Conservation (phyloP, 2,329 filamentous ascomycete species). For the Chalara sp. region DNA sequence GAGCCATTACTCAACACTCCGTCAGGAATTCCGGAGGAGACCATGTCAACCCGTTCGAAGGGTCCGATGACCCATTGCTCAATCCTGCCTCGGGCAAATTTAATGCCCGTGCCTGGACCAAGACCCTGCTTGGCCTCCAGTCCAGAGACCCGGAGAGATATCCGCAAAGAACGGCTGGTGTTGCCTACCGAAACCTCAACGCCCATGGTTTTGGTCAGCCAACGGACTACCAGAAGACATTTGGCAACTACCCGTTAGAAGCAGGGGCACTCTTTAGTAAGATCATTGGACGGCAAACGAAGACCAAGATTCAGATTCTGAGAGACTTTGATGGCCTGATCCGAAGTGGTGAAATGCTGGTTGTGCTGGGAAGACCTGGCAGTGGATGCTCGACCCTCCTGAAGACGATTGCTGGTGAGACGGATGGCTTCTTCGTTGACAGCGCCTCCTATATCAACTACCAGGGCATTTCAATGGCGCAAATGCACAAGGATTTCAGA, state of each 20-base stretch:
- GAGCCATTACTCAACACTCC: constrained; percentile 19
- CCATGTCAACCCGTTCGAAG: constrained; percentile 43
- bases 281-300: constrained; percentile 43
- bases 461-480: constrained; percentile 42
- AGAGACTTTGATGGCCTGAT: constrained; percentile 58
- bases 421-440: constrained; percentile 49
- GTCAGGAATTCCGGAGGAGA: constrained; percentile 16
- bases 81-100: constrained; percentile 49
- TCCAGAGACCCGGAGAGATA: constrained; percentile 41
- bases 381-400: constrained; percentile 59
- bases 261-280: constrained; percentile 36
- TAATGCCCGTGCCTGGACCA: constrained; percentile 51
- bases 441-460: constrained; percentile 50
- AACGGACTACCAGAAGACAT: constrained; percentile 46
- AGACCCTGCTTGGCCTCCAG: constrained; percentile 43
- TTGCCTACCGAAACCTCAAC: constrained; percentile 9
- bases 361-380: constrained; percentile 61
- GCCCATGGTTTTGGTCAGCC: constrained; percentile 9
- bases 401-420: constrained; percentile 48
- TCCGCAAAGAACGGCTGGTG: constrained; percentile 8
- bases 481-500: constrained; percentile 53
- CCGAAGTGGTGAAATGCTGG: constrained; percentile 57
- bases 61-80: constrained; percentile 41
- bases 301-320: constrained; percentile 50
- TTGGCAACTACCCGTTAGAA: constrained; percentile 54